These are phyloP conservation scores for Perilla frutescens DNA, from an alignment of 257 asterid genomes.

Conservation along the genomic window DNA sequence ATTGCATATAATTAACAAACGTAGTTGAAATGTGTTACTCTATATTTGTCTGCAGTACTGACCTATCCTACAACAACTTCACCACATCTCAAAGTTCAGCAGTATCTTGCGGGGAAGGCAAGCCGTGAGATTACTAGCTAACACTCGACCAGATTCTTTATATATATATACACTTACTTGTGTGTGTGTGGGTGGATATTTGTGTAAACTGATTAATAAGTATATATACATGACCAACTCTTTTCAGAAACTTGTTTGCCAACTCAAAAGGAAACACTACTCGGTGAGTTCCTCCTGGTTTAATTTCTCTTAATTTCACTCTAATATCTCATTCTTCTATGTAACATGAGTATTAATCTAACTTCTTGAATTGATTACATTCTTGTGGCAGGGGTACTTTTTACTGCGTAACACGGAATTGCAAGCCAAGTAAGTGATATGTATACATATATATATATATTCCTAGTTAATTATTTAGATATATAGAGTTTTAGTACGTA, in stretches of 20 bases:
- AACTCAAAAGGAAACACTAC: slow-evolving; percentile 51
- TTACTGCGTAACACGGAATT: not conserved
- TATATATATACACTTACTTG: no score
- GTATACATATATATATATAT: no score
- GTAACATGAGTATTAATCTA: slow-evolving; percentile 6
- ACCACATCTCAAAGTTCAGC: slow-evolving; percentile 30
- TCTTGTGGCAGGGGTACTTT: slow-evolving; percentile 46
- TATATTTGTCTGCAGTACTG: slow-evolving; percentile 49
- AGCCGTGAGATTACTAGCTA: slow-evolving; percentile 40
- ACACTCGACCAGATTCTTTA: not conserved
- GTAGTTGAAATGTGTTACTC: not conserved
- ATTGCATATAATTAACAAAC: no score
- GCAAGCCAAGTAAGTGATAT: slow-evolving; percentile 2
- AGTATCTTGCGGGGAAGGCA: slow-evolving; percentile 36
- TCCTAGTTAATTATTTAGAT: no score
- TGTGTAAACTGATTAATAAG: not conserved
- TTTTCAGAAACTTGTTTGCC: slow-evolving; percentile 68
- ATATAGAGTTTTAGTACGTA: no score
- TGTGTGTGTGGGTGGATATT: no score
- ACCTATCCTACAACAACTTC: slow-evolving; percentile 69
- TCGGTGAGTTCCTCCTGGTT: slow-evolving; percentile 47
- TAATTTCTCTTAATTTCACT: not conserved
- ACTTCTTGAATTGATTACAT: not conserved
- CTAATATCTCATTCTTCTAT: not conserved
- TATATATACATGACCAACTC: not conserved